A percentile compares a stretch with the other conserved stretches of the same genome.
Evolutionary conservation across 2,329 filamentous ascomycete species (phyloP).

Genomic region (Didymella pomorum): DNA sequence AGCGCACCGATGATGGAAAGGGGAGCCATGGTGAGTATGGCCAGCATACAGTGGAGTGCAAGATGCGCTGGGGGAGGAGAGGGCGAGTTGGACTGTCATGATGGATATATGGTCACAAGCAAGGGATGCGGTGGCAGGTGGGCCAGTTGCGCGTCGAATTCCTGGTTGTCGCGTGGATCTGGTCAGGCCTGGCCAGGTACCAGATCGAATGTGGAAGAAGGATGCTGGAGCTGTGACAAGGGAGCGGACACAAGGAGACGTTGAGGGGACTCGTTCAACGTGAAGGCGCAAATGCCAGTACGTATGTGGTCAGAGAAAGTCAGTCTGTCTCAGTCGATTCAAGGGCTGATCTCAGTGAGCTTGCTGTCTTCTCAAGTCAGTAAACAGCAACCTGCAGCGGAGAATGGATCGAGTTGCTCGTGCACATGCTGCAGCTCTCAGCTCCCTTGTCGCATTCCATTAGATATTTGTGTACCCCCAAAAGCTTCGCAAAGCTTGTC

Average conservation of each 20-base stretch:
- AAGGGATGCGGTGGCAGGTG: conserved; percentile 29
- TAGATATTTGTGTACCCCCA: conserved; percentile 24
- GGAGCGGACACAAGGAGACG: conserved; percentile 2
- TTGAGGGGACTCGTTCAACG: background rate
- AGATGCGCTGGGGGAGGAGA: conserved; percentile 5
- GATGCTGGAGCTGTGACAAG: conserved; percentile 7
- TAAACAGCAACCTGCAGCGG: conserved; percentile 2
- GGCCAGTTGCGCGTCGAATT: conserved; percentile 40
- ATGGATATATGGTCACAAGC: conserved; percentile 25
- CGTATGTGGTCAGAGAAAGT: background rate
- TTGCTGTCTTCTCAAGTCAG: background rate
- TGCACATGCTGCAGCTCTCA: conserved; percentile 11
- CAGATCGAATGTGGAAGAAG: conserved; percentile 12
- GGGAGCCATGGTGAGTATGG: conserved; percentile 36
- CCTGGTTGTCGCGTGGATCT: conserved; percentile 27
- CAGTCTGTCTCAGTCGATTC: conserved; percentile 3
- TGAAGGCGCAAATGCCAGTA: background rate
- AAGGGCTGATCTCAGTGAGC: background rate
- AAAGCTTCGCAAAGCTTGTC: conserved; percentile 35
- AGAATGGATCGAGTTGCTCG: conserved; percentile 17
- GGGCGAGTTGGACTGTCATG: conserved; percentile 10
- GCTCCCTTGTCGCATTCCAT: conserved; percentile 24
- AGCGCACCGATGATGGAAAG: conserved; percentile 33
- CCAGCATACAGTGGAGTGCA: conserved; percentile 23
- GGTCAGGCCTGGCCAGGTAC: conserved; percentile 5